Evolutionary conservation across 352 stramenopile genomes (phyloP).

Genomic region (Pythium dissimile): DNA sequence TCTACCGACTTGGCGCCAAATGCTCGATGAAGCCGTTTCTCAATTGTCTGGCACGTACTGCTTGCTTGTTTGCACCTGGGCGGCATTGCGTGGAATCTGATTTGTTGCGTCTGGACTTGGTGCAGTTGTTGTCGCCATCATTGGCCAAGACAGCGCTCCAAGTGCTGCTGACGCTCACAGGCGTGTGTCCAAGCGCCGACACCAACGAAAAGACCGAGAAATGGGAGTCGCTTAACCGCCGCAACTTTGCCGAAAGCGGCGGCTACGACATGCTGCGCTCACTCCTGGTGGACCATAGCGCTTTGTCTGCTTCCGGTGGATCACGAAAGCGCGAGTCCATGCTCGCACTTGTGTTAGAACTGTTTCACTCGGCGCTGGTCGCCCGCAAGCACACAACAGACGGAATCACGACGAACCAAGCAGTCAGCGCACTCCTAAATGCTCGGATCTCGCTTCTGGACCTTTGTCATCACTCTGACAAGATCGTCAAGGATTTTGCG

Average conservation of each 20-base stretch:
- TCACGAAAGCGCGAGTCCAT: slow-evolving; percentile 29
- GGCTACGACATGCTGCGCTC: slow-evolving; percentile 68
- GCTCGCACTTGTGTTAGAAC: slow-evolving; percentile 43
- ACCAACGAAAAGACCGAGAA: slow-evolving; percentile 61
- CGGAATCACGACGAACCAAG: slow-evolving; percentile 50
- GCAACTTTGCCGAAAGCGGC: slow-evolving; percentile 69
- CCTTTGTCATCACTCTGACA: slow-evolving; percentile 53
- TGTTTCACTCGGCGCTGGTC: slow-evolving; percentile 70
- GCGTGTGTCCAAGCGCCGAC: slow-evolving; percentile 45
- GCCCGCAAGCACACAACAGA: slow-evolving; percentile 49
- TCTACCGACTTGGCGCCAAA: slow-evolving; percentile 78
- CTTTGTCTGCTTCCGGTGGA: not conserved
- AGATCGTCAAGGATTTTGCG: slow-evolving; percentile 44
- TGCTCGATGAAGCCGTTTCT: slow-evolving; percentile 83
- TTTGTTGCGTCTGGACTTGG: not conserved
- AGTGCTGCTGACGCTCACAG: slow-evolving; percentile 61
- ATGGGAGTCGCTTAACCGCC: slow-evolving; percentile 69
- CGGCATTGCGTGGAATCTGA: no score
- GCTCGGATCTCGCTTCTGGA: slow-evolving; percentile 61
- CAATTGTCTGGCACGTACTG: slow-evolving; percentile 49
- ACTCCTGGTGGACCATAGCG: slow-evolving; percentile 63
- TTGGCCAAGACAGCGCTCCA: slow-evolving; percentile 56
- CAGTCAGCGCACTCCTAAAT: slow-evolving; percentile 61
- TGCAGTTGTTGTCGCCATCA: slow-evolving; percentile 43
- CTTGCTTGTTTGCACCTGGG: no score